A percentile compares a stretch with the other conserved stretches of the same genome.
Conservation (phyloP, 257 asterid genomes). For the Penstemon eatonii region DNA sequence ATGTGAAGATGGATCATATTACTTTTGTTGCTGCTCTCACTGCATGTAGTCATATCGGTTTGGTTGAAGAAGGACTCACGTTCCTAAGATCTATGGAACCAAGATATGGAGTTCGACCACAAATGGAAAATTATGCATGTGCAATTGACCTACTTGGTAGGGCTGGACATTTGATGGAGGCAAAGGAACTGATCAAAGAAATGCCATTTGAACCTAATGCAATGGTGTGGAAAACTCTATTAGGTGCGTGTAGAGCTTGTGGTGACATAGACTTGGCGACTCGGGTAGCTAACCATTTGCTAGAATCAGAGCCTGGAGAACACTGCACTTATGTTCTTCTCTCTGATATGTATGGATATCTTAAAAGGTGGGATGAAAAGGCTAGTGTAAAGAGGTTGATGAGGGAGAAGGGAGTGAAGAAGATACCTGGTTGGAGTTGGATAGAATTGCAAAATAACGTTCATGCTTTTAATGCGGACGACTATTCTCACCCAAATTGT, state of each 20-base stretch:
- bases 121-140: conserved; percentile 89
- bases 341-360: conserved; percentile 75
- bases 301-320: conserved; percentile 73
- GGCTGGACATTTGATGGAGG: conserved; percentile 64
- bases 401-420: conserved; percentile 66
- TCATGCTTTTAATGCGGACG: conserved; percentile 76
- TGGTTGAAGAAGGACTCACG: conserved; percentile 67
- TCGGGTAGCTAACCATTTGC: conserved; percentile 53
- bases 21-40: conserved; percentile 82
- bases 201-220: conserved; percentile 76
- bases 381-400: conserved; percentile 69
- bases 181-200: conserved; percentile 57
- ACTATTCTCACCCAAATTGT: conserved; percentile 61
- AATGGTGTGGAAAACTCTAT: conserved; percentile 78
- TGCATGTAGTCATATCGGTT: conserved; percentile 88
- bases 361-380: conserved; percentile 73
- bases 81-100: conserved; percentile 64
- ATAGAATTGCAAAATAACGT: conserved; percentile 59
- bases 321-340: conserved; percentile 80
- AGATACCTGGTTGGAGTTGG: conserved; percentile 96
- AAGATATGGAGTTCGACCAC: conserved; percentile 53
- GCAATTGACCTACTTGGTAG: conserved; percentile 84
- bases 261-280: conserved; percentile 76
- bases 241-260: conserved; percentile 78
- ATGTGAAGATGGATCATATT: conserved; percentile 71